phyloP scores from a whole-genome alignment of 2,329 filamentous ascomycete species.

The Alternaria ventricosa region DNA sequence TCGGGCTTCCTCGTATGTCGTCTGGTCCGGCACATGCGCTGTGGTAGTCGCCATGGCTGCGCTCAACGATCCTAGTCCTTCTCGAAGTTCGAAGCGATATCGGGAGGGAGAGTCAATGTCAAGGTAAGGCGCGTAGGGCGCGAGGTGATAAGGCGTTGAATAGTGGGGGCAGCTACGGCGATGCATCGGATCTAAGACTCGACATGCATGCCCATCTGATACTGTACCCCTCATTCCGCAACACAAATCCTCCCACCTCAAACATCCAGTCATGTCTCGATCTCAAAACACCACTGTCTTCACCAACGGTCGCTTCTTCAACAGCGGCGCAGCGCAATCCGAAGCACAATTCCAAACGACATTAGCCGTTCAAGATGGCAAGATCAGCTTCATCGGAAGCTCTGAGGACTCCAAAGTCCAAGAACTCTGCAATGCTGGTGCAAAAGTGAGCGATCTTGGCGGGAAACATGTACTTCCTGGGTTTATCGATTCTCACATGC shows the following conservation, averaged over 20 bases:
- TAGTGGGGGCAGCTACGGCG: slow-evolving; percentile 10
- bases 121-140: background rate
- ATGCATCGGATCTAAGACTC: slow-evolving; percentile 23
- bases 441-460: slow-evolving; percentile 44
- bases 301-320: slow-evolving; percentile 39
- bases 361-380: slow-evolving; percentile 51
- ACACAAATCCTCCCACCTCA: background rate
- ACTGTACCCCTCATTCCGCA: slow-evolving; percentile 6
- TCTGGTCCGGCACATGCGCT: slow-evolving; percentile 36
- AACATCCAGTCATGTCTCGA: slow-evolving; percentile 15
- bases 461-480: slow-evolving; percentile 57
- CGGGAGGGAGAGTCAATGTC: background rate
- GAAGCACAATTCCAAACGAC: slow-evolving; percentile 27
- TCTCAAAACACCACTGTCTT: slow-evolving; percentile 24
- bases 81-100: background rate
- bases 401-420: slow-evolving; percentile 32
- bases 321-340: background rate
- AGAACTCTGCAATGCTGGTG: slow-evolving; percentile 26
- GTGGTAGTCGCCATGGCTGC: background rate
- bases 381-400: slow-evolving; percentile 52
- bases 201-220: slow-evolving; percentile 15
- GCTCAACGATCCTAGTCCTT: background rate
- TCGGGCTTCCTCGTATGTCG: slow-evolving; percentile 42
- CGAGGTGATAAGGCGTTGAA: slow-evolving; percentile 1
- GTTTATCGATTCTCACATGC: slow-evolving; percentile 66